These are phyloP conservation scores for Basipetospora chlamydospora DNA, from an alignment of 2,329 filamentous ascomycete genomes.

Conservation along the genomic window DNA sequence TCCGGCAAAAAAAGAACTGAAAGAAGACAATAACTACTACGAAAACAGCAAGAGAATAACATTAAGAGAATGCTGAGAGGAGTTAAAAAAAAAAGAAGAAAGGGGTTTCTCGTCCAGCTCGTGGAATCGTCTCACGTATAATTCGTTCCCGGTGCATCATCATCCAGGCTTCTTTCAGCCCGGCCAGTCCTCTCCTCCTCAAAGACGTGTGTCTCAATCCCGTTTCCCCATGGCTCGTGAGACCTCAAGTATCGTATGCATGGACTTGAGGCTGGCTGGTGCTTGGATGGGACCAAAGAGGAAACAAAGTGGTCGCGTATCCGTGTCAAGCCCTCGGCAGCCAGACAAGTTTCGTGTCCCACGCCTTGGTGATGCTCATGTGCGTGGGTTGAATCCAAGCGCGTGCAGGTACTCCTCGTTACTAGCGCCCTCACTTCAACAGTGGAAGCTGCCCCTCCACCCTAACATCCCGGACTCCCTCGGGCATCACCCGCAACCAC, in stretches of 20 bases:
- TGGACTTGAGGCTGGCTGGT: background rate
- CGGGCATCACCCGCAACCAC: slow-evolving; percentile 44
- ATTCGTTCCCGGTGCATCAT: too few relatives aligned
- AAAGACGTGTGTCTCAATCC: background rate
- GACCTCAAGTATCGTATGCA: background rate
- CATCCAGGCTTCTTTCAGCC: background rate
- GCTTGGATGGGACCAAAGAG: slow-evolving; percentile 4
- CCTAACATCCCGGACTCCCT: slow-evolving; percentile 39
- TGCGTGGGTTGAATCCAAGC: background rate
- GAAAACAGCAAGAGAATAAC: background rate
- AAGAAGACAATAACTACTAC: too few relatives aligned
- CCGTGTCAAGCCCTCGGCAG: slow-evolving; percentile 6
- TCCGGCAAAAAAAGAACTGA: too few relatives aligned
- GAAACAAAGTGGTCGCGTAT: slow-evolving; percentile 3
- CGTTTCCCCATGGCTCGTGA: background rate
- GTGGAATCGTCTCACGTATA: slow-evolving; percentile 4
- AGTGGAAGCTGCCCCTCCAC: slow-evolving; percentile 34
- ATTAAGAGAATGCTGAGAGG: background rate
- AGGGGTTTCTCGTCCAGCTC: slow-evolving; percentile 1
- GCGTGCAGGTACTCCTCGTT: too few relatives aligned
- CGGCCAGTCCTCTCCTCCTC: background rate
- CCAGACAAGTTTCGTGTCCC: background rate
- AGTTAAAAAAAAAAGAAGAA: slow-evolving; percentile 2
- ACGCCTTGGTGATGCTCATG: background rate
- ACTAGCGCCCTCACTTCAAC: slow-evolving; percentile 5